These are phyloP conservation scores for Diaporthe destruens DNA, from an alignment of 2,329 filamentous ascomycete species.

Conservation along the genomic window DNA sequence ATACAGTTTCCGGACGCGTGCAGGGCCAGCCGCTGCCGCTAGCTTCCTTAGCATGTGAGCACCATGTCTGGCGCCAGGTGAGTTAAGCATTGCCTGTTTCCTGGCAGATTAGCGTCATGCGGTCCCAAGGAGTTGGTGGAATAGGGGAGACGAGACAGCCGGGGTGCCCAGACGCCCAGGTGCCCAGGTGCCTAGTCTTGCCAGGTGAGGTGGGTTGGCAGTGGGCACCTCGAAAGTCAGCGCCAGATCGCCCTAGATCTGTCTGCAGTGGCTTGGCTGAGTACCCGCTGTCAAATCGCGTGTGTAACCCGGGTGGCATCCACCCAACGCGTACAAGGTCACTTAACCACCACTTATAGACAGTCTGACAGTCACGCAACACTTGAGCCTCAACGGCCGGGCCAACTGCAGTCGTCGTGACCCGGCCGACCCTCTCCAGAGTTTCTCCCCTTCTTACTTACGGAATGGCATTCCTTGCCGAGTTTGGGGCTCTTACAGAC, in stretches of 20 bases:
- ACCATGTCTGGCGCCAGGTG: neutral
- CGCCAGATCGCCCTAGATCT: slow-evolving; percentile 13
- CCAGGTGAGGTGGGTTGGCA: slow-evolving; percentile 17
- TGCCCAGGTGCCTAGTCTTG: too few relatives aligned
- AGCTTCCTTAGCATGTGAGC: slow-evolving; percentile 1
- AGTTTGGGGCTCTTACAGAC: slow-evolving; percentile 73
- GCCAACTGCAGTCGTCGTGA: slow-evolving; percentile 4
- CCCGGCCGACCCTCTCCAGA: neutral
- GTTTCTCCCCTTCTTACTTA: slow-evolving; percentile 4
- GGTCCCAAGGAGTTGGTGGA: slow-evolving; percentile 5
- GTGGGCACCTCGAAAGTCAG: neutral
- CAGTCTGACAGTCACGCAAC: slow-evolving; percentile 9
- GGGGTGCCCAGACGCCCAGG: neutral
- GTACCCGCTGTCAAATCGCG: slow-evolving; percentile 3
- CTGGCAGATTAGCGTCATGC: slow-evolving; percentile 21
- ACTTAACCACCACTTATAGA: too few relatives aligned
- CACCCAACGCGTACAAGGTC: slow-evolving; percentile 6
- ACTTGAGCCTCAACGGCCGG: slow-evolving; percentile 5
- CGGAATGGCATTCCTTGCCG: slow-evolving; percentile 78
- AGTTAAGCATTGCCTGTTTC: neutral
- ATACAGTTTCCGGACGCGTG: neutral
- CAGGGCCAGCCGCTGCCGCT: slow-evolving; percentile 15
- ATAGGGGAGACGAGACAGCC: slow-evolving; percentile 23
- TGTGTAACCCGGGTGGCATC: slow-evolving; percentile 6
- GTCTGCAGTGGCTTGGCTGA: neutral